Conservation (phyloP, 2,329 filamentous ascomycete genomes). For the Calonectria hawksworthii region DNA sequence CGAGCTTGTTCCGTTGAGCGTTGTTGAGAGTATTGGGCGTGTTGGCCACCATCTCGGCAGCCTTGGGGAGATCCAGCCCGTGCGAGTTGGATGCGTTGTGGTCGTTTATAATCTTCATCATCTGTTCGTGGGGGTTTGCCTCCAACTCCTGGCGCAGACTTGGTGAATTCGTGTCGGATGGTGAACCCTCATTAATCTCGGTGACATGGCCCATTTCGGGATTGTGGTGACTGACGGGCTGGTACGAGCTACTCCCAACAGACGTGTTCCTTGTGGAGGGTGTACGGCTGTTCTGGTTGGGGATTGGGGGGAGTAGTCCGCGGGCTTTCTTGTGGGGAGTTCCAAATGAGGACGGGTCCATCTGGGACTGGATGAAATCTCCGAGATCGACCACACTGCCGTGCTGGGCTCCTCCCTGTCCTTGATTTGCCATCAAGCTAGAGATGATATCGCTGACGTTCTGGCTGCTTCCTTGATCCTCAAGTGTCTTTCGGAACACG, state of each 20-base stretch:
- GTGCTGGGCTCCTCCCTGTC: slow-evolving; percentile 58
- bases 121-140: slow-evolving; percentile 70
- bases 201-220: slow-evolving; percentile 70
- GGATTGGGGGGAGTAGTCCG: slow-evolving; percentile 69
- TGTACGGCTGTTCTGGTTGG: slow-evolving; percentile 50
- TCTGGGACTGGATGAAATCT: slow-evolving; percentile 67
- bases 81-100: slow-evolving; percentile 68
- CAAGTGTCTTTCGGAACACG: slow-evolving; percentile 93
- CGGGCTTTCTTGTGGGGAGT: slow-evolving; percentile 65
- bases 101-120: slow-evolving; percentile 77
- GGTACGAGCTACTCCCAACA: slow-evolving; percentile 38
- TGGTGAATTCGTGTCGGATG: slow-evolving; percentile 61
- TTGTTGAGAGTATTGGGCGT: slow-evolving; percentile 67
- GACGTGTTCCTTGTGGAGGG: slow-evolving; percentile 46
- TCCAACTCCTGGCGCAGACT: slow-evolving; percentile 70
- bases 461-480: slow-evolving; percentile 81
- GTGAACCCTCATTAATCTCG: slow-evolving; percentile 69
- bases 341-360: slow-evolving; percentile 55
- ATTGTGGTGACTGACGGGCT: slow-evolving; percentile 48
- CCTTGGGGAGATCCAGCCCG: slow-evolving; percentile 67
- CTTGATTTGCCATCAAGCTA: slow-evolving; percentile 75
- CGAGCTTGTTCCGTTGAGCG: slow-evolving; percentile 71
- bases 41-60: slow-evolving; percentile 64
- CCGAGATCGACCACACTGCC: slow-evolving; percentile 74
- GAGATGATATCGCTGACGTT: slow-evolving; percentile 89